Conservation (phyloP, 1,284 basidiomycete genomes). For the Fomitopsis betulina region DNA sequence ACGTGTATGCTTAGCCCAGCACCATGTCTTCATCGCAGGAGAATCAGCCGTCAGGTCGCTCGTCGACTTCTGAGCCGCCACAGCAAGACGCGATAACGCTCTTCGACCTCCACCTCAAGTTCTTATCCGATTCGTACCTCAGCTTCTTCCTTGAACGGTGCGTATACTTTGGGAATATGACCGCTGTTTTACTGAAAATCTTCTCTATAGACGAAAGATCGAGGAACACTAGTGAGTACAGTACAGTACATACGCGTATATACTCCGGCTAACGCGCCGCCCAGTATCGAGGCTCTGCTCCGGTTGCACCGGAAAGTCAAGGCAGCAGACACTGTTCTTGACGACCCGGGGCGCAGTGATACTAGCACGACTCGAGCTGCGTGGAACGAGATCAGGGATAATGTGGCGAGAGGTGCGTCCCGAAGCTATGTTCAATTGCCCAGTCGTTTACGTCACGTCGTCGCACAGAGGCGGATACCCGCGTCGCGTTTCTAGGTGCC, state of each 20-base stretch:
- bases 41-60: slow-evolving; percentile 11
- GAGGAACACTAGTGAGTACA: slow-evolving; percentile 75
- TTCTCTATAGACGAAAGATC: slow-evolving; percentile 59
- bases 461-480: slow-evolving; percentile 69
- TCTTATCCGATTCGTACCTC: slow-evolving; percentile 73
- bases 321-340: slow-evolving; percentile 60
- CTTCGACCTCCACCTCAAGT: slow-evolving; percentile 68
- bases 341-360: slow-evolving; percentile 50
- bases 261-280: slow-evolving; percentile 1
- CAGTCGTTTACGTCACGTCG: slow-evolving; percentile 4
- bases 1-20: neutral
- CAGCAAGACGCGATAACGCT: slow-evolving; percentile 54
- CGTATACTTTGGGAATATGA: slow-evolving; percentile 17
- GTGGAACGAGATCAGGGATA: slow-evolving; percentile 83
- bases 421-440: neutral
- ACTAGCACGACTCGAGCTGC: slow-evolving; percentile 56
- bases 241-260: neutral
- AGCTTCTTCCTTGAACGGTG: slow-evolving; percentile 84
- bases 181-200: slow-evolving; percentile 9
- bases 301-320: slow-evolving; percentile 69
- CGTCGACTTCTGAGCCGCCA: slow-evolving; percentile 16
- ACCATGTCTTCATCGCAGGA: slow-evolving; percentile 16
- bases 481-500: slow-evolving; percentile 70
- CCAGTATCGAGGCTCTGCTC: slow-evolving; percentile 66
- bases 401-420: slow-evolving; percentile 67